phyloP scores from a whole-genome alignment of 1,284 basidiomycete genomes.

The Laetiporus sulphureus region DNA sequence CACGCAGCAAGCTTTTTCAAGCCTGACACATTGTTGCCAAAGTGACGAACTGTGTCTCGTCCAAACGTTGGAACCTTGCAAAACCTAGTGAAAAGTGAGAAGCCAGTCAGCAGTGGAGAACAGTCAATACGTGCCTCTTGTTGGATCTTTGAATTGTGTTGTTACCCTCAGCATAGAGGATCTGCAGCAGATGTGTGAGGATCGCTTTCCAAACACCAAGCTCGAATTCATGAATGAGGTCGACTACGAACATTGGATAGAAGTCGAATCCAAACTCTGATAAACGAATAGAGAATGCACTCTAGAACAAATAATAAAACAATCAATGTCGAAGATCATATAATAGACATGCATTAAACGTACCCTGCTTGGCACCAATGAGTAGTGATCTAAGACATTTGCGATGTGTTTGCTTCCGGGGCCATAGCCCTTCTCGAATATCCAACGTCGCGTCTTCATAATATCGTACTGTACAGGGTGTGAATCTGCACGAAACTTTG shows the following conservation, averaged over 20 bases:
- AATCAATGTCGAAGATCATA: neutral
- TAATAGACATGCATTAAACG: no score
- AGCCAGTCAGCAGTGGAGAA: neutral
- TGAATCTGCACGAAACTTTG: no score
- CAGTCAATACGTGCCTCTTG: constrained; percentile 8
- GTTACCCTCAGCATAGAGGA: constrained; percentile 1
- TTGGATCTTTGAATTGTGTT: constrained; percentile 9
- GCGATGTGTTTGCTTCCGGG: neutral
- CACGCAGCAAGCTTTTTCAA: constrained; percentile 22
- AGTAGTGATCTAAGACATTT: neutral
- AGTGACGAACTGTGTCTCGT: constrained; percentile 17
- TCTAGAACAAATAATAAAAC: constrained; percentile 5
- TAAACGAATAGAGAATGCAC: constrained; percentile 23
- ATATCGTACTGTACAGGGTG: no score
- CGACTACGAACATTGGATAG: constrained; percentile 24
- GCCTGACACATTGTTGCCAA: constrained; percentile 17
- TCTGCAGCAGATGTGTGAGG: constrained; percentile 8
- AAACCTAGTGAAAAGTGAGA: constrained; percentile 15
- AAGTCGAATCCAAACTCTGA: constrained; percentile 20
- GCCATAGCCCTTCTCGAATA: neutral
- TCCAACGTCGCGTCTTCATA: neutral
- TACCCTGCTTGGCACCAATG: neutral
- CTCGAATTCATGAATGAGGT: constrained; percentile 33
- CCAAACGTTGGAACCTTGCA: constrained; percentile 22
- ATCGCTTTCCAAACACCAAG: constrained; percentile 29